Evolutionary conservation across 768 basidiomycete genomes (phyloP), one percentile per base, ranked within the genome.

Genomic region (Butyriboletus loyo): DNA sequence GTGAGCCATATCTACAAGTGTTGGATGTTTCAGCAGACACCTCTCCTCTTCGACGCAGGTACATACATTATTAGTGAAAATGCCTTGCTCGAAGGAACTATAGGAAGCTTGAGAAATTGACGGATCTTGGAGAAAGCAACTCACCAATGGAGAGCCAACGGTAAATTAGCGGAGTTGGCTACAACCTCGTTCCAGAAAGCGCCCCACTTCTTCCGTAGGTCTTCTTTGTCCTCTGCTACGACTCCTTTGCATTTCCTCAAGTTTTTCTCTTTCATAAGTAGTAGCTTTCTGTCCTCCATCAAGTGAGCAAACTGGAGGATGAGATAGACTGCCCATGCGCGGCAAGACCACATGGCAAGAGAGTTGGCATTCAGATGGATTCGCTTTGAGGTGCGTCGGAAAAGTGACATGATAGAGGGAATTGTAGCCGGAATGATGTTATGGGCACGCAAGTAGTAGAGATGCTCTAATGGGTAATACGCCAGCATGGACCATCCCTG

Each of bases 101-200:
- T 17, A 42, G 32, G 30, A 51, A 39, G 30, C 13, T 22, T 48
- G 22, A 56, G 58, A 45, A 27, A 49, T 14, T 13, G 30, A 46
- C 7, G 4, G 28, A 37, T 31, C 15, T 24, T 31, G 14, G 15
- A 48, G 24, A 32, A 53, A 28, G 17, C 22, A 34, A 55, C 80
- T 49, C 57, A 90, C 92, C 91, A 93, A 66, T 96, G 93, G 50
- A 92, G 68, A 3, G 92, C 89, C 45, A 90, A 67, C 4, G 92
- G 93, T n/a, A 92, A 71, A 64, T 91, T 88, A 24, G 83, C 82
- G 8, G 86, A 55, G 63, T 92, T 92, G 44, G 83, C 81, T 14
- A 88, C 66, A 11, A 87, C 66, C 54, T 92, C 89, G 46, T 82
- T 85, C 79, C 83, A 83, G 49, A 84, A 82, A 15, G 85, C 79